phyloP scores from a whole-genome alignment of 352 stramenopile genomes.

The Elongisporangium prolatum region DNA sequence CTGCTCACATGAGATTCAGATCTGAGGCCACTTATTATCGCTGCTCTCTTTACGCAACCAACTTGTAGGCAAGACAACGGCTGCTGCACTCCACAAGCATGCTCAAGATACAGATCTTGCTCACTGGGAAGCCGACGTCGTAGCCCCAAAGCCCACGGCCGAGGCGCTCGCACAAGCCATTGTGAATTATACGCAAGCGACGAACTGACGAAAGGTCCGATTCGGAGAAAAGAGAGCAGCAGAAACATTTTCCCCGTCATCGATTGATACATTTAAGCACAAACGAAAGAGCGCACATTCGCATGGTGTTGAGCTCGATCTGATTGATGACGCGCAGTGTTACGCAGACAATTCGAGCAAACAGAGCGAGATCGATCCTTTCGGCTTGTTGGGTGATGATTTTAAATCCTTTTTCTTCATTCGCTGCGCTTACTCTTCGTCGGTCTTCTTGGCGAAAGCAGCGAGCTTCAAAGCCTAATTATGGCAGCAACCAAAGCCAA shows the following conservation, averaged over 20 bases:
- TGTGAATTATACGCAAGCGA: not conserved
- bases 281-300: not conserved
- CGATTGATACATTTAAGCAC: not conserved
- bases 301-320: not conserved
- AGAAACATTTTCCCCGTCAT: not conserved
- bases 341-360: not conserved
- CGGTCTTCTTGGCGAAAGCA: slow-evolving; percentile 38
- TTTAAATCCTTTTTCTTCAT: not conserved
- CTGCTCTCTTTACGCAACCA: not conserved
- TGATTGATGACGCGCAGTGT: not conserved
- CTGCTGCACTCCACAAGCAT: slow-evolving; percentile 37
- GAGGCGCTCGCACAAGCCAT: slow-evolving; percentile 54
- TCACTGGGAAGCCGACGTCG: slow-evolving; percentile 51
- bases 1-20: not conserved
- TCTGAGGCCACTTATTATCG: not conserved
- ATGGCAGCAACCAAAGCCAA: not conserved
- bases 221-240: not conserved
- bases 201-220: not conserved
- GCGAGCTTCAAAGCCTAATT: slow-evolving; percentile 59
- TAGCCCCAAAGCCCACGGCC: slow-evolving; percentile 45
- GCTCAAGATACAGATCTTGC: slow-evolving; percentile 27
- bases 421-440: slow-evolving; percentile 39
- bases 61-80: slow-evolving; percentile 62
- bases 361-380: not conserved
- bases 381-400: not conserved